Conservation (phyloP, 306 rosid species). For the Calophaca sinica region DNA sequence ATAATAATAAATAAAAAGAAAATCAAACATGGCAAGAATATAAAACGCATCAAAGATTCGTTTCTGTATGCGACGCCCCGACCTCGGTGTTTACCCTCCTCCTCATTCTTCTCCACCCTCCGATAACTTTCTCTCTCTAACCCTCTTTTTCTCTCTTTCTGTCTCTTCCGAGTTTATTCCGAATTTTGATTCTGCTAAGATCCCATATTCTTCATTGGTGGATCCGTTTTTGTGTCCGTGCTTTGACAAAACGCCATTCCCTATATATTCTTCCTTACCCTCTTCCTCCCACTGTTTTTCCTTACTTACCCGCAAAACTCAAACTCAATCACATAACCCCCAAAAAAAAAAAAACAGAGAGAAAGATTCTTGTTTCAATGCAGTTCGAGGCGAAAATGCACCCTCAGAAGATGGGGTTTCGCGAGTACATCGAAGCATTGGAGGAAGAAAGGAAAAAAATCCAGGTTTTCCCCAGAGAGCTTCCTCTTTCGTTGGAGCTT, state of each 20-base stretch:
- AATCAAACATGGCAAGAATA: not conserved
- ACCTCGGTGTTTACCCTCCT: slow-evolving; percentile 54
- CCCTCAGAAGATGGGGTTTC: slow-evolving; percentile 54
- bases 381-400: slow-evolving; percentile 60
- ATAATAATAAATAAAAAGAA: not conserved
- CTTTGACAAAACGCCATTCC: slow-evolving; percentile 44
- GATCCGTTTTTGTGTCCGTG: slow-evolving; percentile 60
- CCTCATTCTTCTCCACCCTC: slow-evolving; percentile 40
- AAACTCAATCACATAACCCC: not conserved
- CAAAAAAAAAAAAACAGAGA: too few relatives aligned
- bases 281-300: slow-evolving; percentile 31
- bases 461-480: slow-evolving; percentile 75
- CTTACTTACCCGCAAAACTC: not conserved
- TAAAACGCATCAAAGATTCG: slow-evolving; percentile 66
- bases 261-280: slow-evolving; percentile 45
- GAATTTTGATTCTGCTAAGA: slow-evolving; percentile 69
- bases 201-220: slow-evolving; percentile 64
- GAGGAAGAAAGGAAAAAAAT: slow-evolving; percentile 75
- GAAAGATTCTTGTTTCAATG: not conserved
- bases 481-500: slow-evolving; percentile 87
- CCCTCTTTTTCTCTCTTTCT: slow-evolving; percentile 3
- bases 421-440: slow-evolving; percentile 66
- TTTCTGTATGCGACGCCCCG: slow-evolving; percentile 89
- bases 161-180: slow-evolving; percentile 62
- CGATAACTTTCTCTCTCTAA: slow-evolving; percentile 31